Evolutionary conservation across 345 rosid genomes (phyloP), one percentile per base, ranked within the genome.

Genomic region (Punica granatum): DNA sequence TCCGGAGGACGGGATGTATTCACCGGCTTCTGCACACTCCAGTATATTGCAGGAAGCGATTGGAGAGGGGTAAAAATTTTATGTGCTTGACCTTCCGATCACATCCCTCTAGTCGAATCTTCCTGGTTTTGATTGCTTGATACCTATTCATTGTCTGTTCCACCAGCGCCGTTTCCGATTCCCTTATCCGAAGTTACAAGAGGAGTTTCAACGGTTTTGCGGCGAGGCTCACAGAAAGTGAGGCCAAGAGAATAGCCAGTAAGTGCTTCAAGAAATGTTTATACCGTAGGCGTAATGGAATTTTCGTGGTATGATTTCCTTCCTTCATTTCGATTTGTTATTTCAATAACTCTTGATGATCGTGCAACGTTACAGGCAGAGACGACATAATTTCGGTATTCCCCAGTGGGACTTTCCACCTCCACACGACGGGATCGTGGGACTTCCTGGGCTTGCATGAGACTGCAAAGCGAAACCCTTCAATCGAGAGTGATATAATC

Each of bases 381-480:
- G 43, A 77, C 12, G 80, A 69, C 34, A 81, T 77, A 30, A 80
- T 80, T 7, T 82, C 86, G 48, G 76, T 83, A 15, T 80, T 85
- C 49, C 86, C 85, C 2, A 84, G 71, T 58, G 64, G 11, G n/a
- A 77, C 13, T n/a, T 25, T 63, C 15, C 58, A 80, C 25, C 81
- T 76, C 35, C 84, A 67, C 0, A 85, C 90, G 0, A 75, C 87
- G 48, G 44, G 77, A 60, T 84, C 90, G 7, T 84, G 87, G 90
- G 78, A 79, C 61, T 88, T 88, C 65, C 41, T 84, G 71, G 89
- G 85, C 8, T 60, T 84, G 21, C 54, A 58, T 46, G 70, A 36
- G 5, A 67, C 32, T 1, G 71, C 71, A 0, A 67, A 65, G 7
- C 36, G 66, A 18, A 66, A 64, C 34, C 71, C 44, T 0, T 31